Conservation (phyloP, 129 eudicot genomes). For the Pulicaria dysenterica region DNA sequence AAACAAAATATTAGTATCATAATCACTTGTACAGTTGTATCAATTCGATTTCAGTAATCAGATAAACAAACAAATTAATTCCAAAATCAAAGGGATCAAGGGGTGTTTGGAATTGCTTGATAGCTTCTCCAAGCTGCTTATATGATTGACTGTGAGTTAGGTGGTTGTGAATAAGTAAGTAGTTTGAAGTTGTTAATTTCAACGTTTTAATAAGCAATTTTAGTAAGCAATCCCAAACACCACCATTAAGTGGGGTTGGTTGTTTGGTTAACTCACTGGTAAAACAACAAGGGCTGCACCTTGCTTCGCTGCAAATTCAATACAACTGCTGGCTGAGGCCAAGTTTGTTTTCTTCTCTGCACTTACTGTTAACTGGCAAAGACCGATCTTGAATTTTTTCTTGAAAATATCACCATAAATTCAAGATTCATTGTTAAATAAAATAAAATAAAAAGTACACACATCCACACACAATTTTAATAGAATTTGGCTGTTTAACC, state of each 20-base stretch:
- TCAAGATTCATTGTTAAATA: neutral
- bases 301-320: slow-evolving; percentile 1
- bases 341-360: slow-evolving; percentile 2
- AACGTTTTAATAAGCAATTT: no score
- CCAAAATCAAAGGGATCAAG: no score
- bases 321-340: neutral
- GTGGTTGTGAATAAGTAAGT: no score
- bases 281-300: slow-evolving; percentile 12
- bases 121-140: no score
- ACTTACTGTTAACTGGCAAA: slow-evolving; percentile 11
- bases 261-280: neutral
- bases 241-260: neutral
- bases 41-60: no score
- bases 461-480: neutral
- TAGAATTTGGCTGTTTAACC: neutral
- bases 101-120: no score
- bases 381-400: slow-evolving; percentile 1
- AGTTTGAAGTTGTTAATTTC: no score
- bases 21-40: no score
- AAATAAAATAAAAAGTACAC: neutral
- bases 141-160: no score
- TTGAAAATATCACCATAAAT: neutral
- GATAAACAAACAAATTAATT: no score
- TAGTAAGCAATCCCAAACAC: no score
- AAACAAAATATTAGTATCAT: no score